Conservation (phyloP, 2,329 filamentous ascomycete species). For the Fusarium nematophilum region DNA sequence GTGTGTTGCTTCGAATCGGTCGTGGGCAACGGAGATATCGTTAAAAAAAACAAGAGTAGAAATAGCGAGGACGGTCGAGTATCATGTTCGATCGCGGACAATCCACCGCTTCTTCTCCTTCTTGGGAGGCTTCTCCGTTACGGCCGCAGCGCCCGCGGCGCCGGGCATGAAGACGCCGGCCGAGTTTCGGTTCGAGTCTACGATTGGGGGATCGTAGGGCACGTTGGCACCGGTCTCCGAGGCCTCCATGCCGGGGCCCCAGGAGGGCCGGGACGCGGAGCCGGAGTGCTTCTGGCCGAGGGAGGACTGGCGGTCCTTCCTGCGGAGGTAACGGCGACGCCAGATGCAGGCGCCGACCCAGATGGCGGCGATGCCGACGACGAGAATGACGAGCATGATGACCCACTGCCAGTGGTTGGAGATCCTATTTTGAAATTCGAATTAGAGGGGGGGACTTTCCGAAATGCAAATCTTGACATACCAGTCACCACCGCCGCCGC, state of each 20-base stretch:
- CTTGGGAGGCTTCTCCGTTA: slow-evolving; percentile 48
- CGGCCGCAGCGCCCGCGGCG: slow-evolving; percentile 23
- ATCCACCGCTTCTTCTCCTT: slow-evolving; percentile 61
- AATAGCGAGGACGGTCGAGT: not conserved
- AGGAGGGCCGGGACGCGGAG: slow-evolving; percentile 50
- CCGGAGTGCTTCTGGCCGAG: slow-evolving; percentile 53
- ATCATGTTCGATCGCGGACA: slow-evolving; percentile 56
- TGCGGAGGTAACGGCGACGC: slow-evolving; percentile 78
- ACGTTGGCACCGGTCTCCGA: slow-evolving; percentile 41
- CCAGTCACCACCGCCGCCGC: slow-evolving; percentile 59
- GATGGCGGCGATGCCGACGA: slow-evolving; percentile 74
- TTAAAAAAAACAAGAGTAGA: slow-evolving; percentile 17
- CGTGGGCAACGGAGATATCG: slow-evolving; percentile 21
- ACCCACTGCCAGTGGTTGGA: slow-evolving; percentile 82
- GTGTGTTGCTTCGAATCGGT: slow-evolving; percentile 16
- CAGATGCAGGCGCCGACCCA: slow-evolving; percentile 77
- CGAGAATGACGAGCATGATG: slow-evolving; percentile 80
- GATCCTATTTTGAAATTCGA: slow-evolving; percentile 61
- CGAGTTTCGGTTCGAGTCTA: slow-evolving; percentile 42
- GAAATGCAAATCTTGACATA: slow-evolving; percentile 45
- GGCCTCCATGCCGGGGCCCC: slow-evolving; percentile 48
- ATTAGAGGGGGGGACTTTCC: slow-evolving; percentile 6
- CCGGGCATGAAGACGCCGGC: slow-evolving; percentile 38
- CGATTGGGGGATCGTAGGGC: slow-evolving; percentile 45
- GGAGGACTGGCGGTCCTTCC: slow-evolving; percentile 66